These are phyloP conservation scores for Wickerhamiella domercqiae DNA, from an alignment of 805 yeast genomes.

Conservation along the genomic window DNA sequence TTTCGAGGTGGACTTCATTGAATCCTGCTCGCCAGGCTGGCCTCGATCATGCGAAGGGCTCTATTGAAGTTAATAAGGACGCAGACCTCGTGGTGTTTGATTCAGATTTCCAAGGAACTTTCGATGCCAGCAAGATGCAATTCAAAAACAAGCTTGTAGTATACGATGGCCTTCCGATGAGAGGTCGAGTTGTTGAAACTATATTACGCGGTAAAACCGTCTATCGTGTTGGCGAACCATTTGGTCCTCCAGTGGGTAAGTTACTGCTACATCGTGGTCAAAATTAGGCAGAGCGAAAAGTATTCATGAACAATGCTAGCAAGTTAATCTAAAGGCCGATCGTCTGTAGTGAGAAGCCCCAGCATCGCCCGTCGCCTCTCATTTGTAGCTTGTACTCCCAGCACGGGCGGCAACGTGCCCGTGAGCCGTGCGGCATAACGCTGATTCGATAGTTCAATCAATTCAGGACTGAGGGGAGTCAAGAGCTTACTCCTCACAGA, in stretches of 20 bases:
- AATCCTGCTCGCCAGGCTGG: slow-evolving; percentile 85
- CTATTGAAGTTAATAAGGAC: slow-evolving; percentile 57
- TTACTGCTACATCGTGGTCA: slow-evolving; percentile 12
- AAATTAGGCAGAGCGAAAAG: background rate
- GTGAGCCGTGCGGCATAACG: slow-evolving; percentile 15
- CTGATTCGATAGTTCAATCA: slow-evolving; percentile 17
- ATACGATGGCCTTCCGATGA: slow-evolving; percentile 52
- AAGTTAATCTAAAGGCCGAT: slow-evolving; percentile 1
- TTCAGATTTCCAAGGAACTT: slow-evolving; percentile 35
- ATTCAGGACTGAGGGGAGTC: slow-evolving; percentile 19
- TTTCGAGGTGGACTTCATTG: slow-evolving; percentile 62
- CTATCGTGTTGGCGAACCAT: slow-evolving; percentile 27
- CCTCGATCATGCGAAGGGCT: slow-evolving; percentile 54
- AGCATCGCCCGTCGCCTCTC: slow-evolving; percentile 18
- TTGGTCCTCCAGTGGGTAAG: slow-evolving; percentile 11
- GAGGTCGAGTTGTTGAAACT: slow-evolving; percentile 68
- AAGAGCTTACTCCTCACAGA: background rate
- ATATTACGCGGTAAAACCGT: slow-evolving; percentile 61
- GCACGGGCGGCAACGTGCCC: slow-evolving; percentile 13
- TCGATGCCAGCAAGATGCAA: slow-evolving; percentile 25
- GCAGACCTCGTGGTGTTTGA: slow-evolving; percentile 84
- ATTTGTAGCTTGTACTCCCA: slow-evolving; percentile 13
- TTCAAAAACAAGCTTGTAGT: slow-evolving; percentile 86
- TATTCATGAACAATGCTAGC: background rate
- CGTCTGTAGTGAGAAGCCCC: slow-evolving; percentile 10